Conservation (phyloP, 2,329 filamentous ascomycete species). For the Ceratocystis lukuohia region DNA sequence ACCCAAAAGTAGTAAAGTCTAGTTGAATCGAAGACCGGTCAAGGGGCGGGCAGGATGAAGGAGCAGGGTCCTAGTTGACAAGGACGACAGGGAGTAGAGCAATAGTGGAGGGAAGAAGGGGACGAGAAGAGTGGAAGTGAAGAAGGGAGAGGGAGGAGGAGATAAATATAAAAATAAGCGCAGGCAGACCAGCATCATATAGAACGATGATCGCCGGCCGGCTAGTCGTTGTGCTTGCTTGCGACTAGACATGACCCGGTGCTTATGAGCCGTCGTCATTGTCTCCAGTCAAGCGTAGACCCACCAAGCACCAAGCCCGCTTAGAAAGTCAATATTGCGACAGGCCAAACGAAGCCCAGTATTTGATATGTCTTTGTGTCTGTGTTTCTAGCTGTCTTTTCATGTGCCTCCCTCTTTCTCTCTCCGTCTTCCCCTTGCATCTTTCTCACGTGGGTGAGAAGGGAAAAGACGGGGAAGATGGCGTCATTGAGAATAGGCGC, state of each 20-base stretch:
- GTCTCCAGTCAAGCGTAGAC: too few species aligned
- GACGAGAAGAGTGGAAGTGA: neutral
- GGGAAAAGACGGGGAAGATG: neutral
- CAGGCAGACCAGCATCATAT: neutral
- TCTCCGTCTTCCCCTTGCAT: neutral
- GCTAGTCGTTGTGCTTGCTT: neutral
- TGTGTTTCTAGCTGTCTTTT: neutral
- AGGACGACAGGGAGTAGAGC: neutral
- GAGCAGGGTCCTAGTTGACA: neutral
- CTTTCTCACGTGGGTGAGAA: neutral
- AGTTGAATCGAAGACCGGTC: neutral
- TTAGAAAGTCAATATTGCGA: neutral
- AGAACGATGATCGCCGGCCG: neutral
- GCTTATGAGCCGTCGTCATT: too few species aligned
- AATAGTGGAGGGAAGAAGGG: neutral
- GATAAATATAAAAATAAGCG: neutral
- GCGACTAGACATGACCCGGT: neutral
- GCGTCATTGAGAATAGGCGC: neutral
- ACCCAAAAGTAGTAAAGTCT: constrained; percentile 8
- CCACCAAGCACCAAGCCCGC: neutral
- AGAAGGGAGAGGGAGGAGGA: neutral
- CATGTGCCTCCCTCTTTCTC: too few species aligned
- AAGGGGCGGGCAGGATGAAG: neutral
- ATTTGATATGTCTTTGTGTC: neutral
- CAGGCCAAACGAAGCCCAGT: too few species aligned